These are phyloP conservation scores for Microsporum ferrugineum DNA, from an alignment of 2,329 filamentous ascomycete genomes.

Conservation along the genomic window DNA sequence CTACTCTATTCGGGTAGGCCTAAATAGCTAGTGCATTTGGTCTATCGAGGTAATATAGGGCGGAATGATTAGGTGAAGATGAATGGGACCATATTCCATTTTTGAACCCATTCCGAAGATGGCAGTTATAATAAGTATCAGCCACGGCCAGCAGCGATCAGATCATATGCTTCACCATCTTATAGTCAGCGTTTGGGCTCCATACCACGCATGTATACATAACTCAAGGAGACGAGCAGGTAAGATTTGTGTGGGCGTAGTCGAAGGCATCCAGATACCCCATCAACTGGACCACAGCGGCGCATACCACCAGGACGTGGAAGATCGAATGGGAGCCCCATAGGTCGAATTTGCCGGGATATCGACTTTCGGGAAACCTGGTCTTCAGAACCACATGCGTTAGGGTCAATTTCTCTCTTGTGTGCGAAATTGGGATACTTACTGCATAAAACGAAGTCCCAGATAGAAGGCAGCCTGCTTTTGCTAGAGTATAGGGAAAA, in stretches of 20 bases:
- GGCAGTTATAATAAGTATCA: no score
- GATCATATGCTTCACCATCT: no score
- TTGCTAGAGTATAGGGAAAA: constrained; percentile 12
- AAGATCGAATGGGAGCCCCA: constrained; percentile 18
- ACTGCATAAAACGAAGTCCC: constrained; percentile 21
- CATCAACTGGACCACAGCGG: constrained; percentile 16
- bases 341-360: constrained; percentile 17
- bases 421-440: constrained; percentile 13
- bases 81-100: no score
- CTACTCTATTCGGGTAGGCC: no score
- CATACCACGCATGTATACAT: no score
- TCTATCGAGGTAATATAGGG: no score
- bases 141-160: no score
- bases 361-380: constrained; percentile 15
- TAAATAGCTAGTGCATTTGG: no score
- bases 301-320: constrained; percentile 18
- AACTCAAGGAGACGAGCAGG: constrained; percentile 2
- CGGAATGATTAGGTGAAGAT: no score
- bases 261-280: constrained; percentile 15
- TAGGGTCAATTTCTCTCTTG: constrained; percentile 8
- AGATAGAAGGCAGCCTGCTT: constrained; percentile 18
- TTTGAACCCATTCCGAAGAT: no score
- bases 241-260: constrained; percentile 5
- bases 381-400: constrained; percentile 10
- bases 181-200: no score